phyloP scores from a whole-genome alignment of 768 basidiomycete genomes.

The Rhodotorula taiwanensis region DNA sequence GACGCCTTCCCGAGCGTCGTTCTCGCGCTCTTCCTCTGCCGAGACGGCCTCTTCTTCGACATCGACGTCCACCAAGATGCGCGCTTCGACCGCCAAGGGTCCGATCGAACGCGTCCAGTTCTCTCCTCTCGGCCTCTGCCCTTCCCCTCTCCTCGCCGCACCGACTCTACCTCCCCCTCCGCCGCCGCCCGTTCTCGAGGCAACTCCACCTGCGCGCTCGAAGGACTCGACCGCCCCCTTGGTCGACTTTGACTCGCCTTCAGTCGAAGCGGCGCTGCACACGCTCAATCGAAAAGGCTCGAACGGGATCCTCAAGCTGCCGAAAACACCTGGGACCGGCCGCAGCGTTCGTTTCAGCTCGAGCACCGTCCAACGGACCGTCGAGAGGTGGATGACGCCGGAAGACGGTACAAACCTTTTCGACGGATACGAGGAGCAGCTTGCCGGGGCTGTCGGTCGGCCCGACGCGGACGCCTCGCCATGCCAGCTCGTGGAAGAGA shows the following conservation, averaged over 20 bases:
- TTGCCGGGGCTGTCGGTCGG: too few species aligned
- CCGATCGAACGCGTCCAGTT: slow-evolving; percentile 21
- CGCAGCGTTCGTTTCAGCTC: slow-evolving; percentile 27
- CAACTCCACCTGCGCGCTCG: too few species aligned
- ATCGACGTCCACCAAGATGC: background rate
- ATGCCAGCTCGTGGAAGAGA: background rate
- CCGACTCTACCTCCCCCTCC: slow-evolving; percentile 14
- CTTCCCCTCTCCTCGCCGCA: slow-evolving; percentile 28
- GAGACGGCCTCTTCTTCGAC: slow-evolving; percentile 13
- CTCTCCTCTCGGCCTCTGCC: slow-evolving; percentile 32
- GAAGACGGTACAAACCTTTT: background rate
- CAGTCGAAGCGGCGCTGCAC: background rate
- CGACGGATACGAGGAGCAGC: background rate
- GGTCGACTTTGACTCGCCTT: too few species aligned
- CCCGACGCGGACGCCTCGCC: background rate
- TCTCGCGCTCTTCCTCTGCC: slow-evolving; percentile 2
- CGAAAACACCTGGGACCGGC: slow-evolving; percentile 32
- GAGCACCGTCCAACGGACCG: background rate
- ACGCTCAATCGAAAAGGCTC: background rate
- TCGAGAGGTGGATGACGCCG: background rate
- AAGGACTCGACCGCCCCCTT: too few species aligned
- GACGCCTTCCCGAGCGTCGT: background rate
- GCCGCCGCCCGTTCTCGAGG: slow-evolving; percentile 5
- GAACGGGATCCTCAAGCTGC: slow-evolving; percentile 24
- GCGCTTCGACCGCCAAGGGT: background rate